A percentile compares a stretch with the other conserved stretches of the same genome.
phyloP scores from a whole-genome alignment of 805 yeast genomes.

The Candida odintsovae region DNA sequence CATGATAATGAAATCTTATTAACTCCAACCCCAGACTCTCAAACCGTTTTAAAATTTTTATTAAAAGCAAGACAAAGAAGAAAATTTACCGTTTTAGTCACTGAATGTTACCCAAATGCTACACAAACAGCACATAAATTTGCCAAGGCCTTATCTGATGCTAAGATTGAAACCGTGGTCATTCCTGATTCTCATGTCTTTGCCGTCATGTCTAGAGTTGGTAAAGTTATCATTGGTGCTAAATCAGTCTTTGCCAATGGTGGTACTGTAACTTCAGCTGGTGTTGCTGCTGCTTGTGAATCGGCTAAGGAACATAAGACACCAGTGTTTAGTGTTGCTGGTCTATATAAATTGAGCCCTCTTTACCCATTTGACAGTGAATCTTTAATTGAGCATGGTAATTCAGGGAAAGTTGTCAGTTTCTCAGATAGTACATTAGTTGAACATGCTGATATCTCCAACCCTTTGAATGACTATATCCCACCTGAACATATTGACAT shows the following conservation, averaged over 20 bases:
- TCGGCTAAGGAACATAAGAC: slow-evolving; percentile 93
- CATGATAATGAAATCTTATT: slow-evolving; percentile 83
- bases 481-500: slow-evolving; percentile 93
- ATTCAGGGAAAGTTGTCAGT: slow-evolving; percentile 81
- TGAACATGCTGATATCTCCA: slow-evolving; percentile 73
- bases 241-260: slow-evolving; percentile 94
- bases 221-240: slow-evolving; percentile 92
- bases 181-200: slow-evolving; percentile 90
- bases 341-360: slow-evolving; percentile 88
- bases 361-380: slow-evolving; percentile 78
- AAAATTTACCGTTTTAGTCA: slow-evolving; percentile 84
- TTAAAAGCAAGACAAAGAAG: slow-evolving; percentile 84
- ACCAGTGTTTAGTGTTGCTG: slow-evolving; percentile 96
- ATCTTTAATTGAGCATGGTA: slow-evolving; percentile 86
- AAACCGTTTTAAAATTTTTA: slow-evolving; percentile 81
- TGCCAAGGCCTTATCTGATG: slow-evolving; percentile 73
- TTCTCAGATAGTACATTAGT: slow-evolving; percentile 66
- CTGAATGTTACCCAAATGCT: slow-evolving; percentile 90
- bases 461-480: slow-evolving; percentile 86
- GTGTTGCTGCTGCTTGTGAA: slow-evolving; percentile 89
- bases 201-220: slow-evolving; percentile 96
- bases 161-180: slow-evolving; percentile 83
- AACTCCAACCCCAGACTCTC: slow-evolving; percentile 93
- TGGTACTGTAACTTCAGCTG: slow-evolving; percentile 84
- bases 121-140: slow-evolving; percentile 71